Conservation (phyloP, 805 yeast species). For the Ogataea parapolymorpha region DNA sequence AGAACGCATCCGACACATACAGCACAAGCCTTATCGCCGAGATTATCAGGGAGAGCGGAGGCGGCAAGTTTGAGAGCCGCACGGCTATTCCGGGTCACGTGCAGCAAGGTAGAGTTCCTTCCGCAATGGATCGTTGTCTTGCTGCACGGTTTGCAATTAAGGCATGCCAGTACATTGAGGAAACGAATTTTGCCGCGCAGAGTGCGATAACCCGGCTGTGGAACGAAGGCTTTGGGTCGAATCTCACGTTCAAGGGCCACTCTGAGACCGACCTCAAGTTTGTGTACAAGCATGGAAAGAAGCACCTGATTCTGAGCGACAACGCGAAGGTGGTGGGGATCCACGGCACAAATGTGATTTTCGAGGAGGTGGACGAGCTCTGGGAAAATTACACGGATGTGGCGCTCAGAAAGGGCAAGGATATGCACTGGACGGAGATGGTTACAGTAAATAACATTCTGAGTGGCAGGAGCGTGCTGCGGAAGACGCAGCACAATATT, state of each 20-base stretch:
- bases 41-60: constrained; percentile 68
- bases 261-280: constrained; percentile 45
- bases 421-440: constrained; percentile 66
- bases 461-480: constrained; percentile 62
- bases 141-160: constrained; percentile 89
- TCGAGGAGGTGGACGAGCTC: constrained; percentile 52
- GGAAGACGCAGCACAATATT: constrained; percentile 25
- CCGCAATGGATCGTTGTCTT: constrained; percentile 88
- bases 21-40: constrained; percentile 80
- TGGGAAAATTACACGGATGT: constrained; percentile 62
- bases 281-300: constrained; percentile 47
- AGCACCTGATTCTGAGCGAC: constrained; percentile 37
- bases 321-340: constrained; percentile 67
- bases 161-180: constrained; percentile 85
- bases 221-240: constrained; percentile 26
- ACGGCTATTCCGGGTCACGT: constrained; percentile 98
- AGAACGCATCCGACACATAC: constrained; percentile 77
- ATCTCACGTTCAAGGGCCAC: constrained; percentile 19
- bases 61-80: constrained; percentile 79
- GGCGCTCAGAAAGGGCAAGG: constrained; percentile 59
- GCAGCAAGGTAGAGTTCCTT: constrained; percentile 95
- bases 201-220: constrained; percentile 10
- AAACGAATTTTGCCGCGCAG: constrained; percentile 26
- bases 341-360: constrained; percentile 60
- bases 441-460: constrained; percentile 60